Evolutionary conservation across 805 yeast species (phyloP).

Genomic region (Wilhelminamyces savonicus): DNA sequence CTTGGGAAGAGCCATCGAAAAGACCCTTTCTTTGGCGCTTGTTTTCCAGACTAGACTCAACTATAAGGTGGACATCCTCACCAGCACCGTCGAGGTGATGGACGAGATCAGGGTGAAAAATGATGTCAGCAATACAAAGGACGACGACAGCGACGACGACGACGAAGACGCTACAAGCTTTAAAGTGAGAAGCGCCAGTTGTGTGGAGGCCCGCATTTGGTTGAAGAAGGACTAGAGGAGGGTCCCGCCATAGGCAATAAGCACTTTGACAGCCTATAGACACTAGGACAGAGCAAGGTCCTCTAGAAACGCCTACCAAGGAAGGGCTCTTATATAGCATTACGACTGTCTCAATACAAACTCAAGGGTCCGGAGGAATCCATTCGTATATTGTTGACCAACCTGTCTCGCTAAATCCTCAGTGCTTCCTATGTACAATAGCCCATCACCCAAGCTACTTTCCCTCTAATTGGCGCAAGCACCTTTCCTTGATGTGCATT

Average conservation of each 20-base stretch:
- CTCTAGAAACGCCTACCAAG: too few relatives aligned
- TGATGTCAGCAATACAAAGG: constrained; percentile 5
- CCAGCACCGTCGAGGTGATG: constrained; percentile 61
- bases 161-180: constrained; percentile 27
- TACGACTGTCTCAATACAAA: too few relatives aligned
- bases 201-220: constrained; percentile 40
- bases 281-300: too few relatives aligned
- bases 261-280: too few relatives aligned
- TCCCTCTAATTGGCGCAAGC: constrained; percentile 1
- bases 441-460: too few relatives aligned
- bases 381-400: too few relatives aligned
- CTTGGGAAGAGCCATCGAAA: constrained; percentile 65
- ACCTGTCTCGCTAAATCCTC: too few relatives aligned
- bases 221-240: constrained; percentile 14
- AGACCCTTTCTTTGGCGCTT: constrained; percentile 55
- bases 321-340: too few relatives aligned
- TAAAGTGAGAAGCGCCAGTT: constrained; percentile 42
- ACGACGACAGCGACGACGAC: constrained; percentile 16
- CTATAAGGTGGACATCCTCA: constrained; percentile 50
- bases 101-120: constrained; percentile 50
- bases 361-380: too few relatives aligned
- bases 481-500: constrained; percentile 35
- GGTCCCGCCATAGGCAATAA: too few relatives aligned
- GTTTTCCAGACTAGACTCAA: constrained; percentile 48
- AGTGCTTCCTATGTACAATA: too few relatives aligned